Evolutionary conservation across 2,329 filamentous ascomycete genomes (phyloP).

Genomic region (Zasmidium angulare): DNA sequence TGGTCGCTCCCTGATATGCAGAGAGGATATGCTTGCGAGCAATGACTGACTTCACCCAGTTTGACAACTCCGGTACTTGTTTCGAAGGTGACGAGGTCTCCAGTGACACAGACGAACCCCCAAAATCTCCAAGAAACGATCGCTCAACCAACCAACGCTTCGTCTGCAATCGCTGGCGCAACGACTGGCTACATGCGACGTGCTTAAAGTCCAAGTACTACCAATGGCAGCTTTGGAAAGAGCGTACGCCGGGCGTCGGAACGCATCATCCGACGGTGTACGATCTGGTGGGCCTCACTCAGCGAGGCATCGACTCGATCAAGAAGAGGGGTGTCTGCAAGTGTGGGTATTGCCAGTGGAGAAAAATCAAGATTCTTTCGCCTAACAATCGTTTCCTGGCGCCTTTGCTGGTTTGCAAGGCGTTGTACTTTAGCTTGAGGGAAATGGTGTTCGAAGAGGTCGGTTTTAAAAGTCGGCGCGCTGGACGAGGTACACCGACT

Average conservation of each 20-base stretch:
- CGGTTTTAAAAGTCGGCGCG: background rate
- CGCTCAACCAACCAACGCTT: background rate
- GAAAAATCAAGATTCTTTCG: background rate
- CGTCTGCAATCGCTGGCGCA: background rate
- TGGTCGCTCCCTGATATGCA: too few relatives aligned
- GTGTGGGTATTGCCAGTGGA: background rate
- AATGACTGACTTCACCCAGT: too few relatives aligned
- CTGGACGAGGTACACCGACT: too few relatives aligned
- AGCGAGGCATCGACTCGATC: background rate
- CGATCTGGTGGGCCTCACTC: background rate
- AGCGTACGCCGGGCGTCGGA: background rate
- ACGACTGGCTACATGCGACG: background rate
- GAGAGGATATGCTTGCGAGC: too few relatives aligned
- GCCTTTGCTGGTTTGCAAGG: background rate
- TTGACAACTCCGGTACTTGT: too few relatives aligned
- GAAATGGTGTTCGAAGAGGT: background rate
- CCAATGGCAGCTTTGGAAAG: background rate
- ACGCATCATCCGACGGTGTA: background rate
- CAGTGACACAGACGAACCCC: too few relatives aligned
- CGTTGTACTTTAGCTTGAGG: background rate
- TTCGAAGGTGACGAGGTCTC: too few relatives aligned
- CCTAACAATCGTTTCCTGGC: background rate
- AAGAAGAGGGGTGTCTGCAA: background rate
- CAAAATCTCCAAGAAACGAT: too few relatives aligned
- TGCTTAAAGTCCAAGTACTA: background rate